Base-by-base conservation (phyloP, 2,329 filamentous ascomycete genomes). In the Coniochaeta sp. region DNA sequence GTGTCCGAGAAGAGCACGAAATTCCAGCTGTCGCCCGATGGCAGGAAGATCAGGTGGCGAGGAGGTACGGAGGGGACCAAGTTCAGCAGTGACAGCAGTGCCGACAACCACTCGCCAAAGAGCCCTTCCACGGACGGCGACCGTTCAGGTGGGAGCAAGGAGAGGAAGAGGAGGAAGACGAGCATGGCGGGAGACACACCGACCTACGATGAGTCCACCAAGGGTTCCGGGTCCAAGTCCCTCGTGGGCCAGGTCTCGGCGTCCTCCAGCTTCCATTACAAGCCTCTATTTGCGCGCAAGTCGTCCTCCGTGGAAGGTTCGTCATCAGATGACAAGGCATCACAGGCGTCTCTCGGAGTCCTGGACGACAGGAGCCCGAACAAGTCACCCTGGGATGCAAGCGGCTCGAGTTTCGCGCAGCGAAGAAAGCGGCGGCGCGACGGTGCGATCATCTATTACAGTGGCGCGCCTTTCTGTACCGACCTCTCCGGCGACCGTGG, bases 381-480 rank as follows among this genome's bases (percentile, higher is more conserved):
- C 52, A 68, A 17, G 17, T 82, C 81, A 0, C 70, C 74, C 57
- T 80, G 76, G 75, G 76, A 71, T 16, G 71, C 74, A 36, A 80
- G 78, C 63, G 77, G 76, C 67, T 83, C 76, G 64, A 82, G 69
- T 64, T 77, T 69, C 55, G 80, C 73, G 60, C 74, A 68, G 71
- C 79, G 68, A 67, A 78, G 74, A 64, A 80, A 75, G 64, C 84
- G 81, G 70, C 81, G 81, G 28, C 81, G 78, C 14, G 85, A 89
- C 61, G 91, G 90, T 9, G 86, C 89, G 1, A 89, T 96, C 65
- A 91, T 93, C 19, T 96, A 93, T 69, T 96, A 93, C 70, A 90
- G 83, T 62, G 89, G 89, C 28, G 88, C 89, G 1, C 84, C 84
- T 0, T 96, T 95, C 70, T 95, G 87, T 70, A 92, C 87, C 1